phyloP scores from a whole-genome alignment of 2,329 filamentous ascomycete species.

The Fusarium annulatum region DNA sequence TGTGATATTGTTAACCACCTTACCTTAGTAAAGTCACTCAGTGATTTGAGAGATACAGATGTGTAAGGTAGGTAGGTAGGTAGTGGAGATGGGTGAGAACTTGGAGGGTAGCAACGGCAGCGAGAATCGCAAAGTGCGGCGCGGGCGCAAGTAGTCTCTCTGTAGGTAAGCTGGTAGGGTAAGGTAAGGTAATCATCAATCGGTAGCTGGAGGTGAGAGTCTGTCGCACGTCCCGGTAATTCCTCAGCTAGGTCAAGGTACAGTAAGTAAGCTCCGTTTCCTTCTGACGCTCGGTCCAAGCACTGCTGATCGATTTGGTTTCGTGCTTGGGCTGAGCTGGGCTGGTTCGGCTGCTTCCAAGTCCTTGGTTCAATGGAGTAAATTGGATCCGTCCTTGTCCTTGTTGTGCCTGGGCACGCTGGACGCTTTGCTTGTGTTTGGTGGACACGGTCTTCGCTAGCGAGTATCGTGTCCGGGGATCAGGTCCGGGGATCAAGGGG shows the following conservation, averaged over 20 bases:
- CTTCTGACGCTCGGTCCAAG: conserved; percentile 15
- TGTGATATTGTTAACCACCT: conserved; percentile 1
- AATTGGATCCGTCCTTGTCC: conserved; percentile 34
- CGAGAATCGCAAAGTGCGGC: conserved; percentile 20
- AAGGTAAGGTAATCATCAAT: background rate
- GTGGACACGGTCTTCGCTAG: conserved; percentile 34
- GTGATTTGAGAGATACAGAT: conserved; percentile 13
- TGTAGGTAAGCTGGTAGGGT: conserved; percentile 1
- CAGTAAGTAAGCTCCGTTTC: background rate
- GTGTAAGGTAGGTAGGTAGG: background rate
- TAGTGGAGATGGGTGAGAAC: conserved; percentile 17
- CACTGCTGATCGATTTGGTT: conserved; percentile 29
- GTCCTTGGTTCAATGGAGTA: conserved; percentile 39
- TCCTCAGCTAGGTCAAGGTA: background rate
- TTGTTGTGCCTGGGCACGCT: conserved; percentile 25
- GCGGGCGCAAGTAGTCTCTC: background rate
- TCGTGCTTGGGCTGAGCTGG: conserved; percentile 5
- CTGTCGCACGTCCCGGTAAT: conserved; percentile 12
- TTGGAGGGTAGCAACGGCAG: conserved; percentile 32
- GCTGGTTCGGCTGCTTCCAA: conserved; percentile 28
- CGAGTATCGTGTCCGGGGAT: conserved; percentile 26
- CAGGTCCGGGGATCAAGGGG: conserved; percentile 41
- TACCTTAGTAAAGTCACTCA: background rate
- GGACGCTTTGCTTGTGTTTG: conserved; percentile 28
- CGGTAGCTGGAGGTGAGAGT: background rate